These are phyloP conservation scores for Chimonanthus praecox DNA, from an alignment of 164 flowering plant species.

Conservation along the genomic window DNA sequence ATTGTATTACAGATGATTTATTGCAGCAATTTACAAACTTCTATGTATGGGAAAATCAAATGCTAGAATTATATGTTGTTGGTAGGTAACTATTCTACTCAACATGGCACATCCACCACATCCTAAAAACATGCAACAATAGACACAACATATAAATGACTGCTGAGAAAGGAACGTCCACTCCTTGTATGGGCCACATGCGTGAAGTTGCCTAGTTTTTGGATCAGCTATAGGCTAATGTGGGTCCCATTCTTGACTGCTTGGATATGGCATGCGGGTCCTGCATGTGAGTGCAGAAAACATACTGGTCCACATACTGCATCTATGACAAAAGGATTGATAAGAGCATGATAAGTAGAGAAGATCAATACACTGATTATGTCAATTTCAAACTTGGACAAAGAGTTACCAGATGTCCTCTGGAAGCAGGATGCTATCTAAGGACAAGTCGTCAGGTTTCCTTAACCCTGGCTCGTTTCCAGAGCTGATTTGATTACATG, in stretches of 20 bases:
- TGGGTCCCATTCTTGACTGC: no score
- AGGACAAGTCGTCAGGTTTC: constrained; percentile 7
- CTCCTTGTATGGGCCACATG: background rate
- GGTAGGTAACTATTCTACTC: background rate
- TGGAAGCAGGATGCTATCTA: background rate
- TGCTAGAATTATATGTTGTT: background rate
- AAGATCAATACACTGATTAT: background rate
- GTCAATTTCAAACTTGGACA: background rate
- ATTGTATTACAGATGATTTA: constrained; percentile 5
- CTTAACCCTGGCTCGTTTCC: constrained; percentile 14
- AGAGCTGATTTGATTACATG: constrained; percentile 9
- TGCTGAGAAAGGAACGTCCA: background rate
- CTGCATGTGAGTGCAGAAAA: background rate
- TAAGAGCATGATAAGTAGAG: background rate
- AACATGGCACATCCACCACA: background rate
- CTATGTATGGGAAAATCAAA: background rate
- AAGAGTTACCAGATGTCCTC: background rate
- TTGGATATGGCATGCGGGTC: background rate
- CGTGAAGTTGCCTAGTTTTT: background rate
- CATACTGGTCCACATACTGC: no score
- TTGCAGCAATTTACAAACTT: background rate
- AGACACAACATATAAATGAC: background rate
- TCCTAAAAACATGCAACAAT: background rate
- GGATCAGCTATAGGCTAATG: background rate
- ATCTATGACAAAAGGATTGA: no score